These are phyloP conservation scores for Paramecium primaurelia DNA, from an alignment of 73 alveolate species.

Conservation along the genomic window DNA sequence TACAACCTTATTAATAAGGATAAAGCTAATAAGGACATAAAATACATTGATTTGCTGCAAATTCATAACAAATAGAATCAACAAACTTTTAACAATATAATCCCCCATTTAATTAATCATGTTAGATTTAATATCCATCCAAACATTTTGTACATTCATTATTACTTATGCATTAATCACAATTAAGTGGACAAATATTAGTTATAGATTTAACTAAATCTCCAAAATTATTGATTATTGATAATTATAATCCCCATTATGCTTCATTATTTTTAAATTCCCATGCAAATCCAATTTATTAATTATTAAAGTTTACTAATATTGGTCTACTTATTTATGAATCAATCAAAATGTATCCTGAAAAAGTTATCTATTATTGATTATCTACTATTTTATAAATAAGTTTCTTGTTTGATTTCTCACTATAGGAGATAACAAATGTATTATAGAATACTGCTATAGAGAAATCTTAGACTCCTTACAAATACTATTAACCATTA, in stretches of 20 bases:
- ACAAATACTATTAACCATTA: background rate
- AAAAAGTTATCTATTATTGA: background rate
- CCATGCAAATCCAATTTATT: background rate
- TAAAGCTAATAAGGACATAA: background rate
- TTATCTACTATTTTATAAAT: background rate
- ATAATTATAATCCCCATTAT: background rate
- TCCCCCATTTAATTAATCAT: background rate
- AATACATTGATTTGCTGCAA: background rate
- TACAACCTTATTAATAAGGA: background rate
- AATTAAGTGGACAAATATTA: background rate
- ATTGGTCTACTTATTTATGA: background rate
- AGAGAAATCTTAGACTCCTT: background rate
- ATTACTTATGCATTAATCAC: background rate
- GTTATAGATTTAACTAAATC: background rate
- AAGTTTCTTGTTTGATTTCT: background rate
- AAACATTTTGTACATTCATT: background rate
- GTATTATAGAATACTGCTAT: background rate
- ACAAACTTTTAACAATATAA: background rate
- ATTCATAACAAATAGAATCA: background rate
- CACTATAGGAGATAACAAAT: background rate
- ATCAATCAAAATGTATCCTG: background rate
- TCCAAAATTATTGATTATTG: background rate
- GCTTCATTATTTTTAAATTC: background rate
- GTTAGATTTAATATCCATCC: background rate
- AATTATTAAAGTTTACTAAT: background rate